Evolutionary conservation across 495 filamentous ascomycete genomes (phyloP).

Genomic region (Penicillium atrosanguineum): DNA sequence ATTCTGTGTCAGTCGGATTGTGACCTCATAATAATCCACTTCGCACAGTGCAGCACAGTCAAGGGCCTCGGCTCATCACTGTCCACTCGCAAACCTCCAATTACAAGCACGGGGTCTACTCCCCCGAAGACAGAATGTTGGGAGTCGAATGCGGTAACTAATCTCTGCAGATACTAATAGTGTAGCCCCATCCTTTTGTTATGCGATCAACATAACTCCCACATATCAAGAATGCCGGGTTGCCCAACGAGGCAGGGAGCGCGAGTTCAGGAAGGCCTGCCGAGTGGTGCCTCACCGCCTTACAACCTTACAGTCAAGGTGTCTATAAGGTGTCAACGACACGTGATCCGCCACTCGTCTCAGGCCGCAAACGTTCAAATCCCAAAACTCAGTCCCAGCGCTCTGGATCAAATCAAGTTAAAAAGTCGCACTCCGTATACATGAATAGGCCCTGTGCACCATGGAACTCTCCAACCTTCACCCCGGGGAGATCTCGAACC

Average conservation of each 20-base stretch:
- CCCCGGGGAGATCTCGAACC: background rate
- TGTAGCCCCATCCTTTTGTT: background rate
- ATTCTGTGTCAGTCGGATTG: too few species aligned
- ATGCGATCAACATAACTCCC: too few species aligned
- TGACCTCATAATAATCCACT: background rate
- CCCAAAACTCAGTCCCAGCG: too few species aligned
- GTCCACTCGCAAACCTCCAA: background rate
- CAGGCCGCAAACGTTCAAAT: background rate
- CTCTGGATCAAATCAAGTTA: too few species aligned
- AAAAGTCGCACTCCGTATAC: too few species aligned
- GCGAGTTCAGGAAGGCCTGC: background rate
- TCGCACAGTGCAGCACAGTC: background rate
- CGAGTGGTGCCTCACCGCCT: background rate
- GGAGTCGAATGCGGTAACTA: background rate
- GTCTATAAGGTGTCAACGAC: background rate
- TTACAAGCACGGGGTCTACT: background rate
- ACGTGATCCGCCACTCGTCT: too few species aligned
- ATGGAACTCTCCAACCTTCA: background rate
- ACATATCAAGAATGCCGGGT: background rate
- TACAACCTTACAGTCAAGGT: background rate
- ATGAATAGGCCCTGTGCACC: too few species aligned
- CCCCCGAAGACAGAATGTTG: background rate
- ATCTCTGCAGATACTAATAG: background rate
- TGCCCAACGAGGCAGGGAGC: background rate
- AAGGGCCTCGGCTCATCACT: background rate